Base-by-base conservation (phyloP, 2,329 filamentous ascomycete genomes). In the Tolypocladium paradoxum region DNA sequence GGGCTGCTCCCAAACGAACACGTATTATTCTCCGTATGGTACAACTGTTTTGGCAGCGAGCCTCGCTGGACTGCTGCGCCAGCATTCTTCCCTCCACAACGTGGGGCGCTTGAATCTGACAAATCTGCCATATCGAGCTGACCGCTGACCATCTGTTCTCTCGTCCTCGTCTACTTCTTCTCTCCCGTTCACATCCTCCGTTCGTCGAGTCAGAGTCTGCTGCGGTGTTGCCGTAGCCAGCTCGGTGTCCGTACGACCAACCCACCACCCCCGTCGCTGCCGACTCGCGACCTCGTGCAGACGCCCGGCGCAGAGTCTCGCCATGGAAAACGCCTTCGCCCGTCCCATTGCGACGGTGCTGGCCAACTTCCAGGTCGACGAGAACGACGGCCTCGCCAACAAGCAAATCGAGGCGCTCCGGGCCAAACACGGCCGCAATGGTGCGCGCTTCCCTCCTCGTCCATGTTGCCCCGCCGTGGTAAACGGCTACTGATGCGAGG, bases 321-420 rank as follows among this genome's bases (percentile, higher is more conserved):
- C 58, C 57, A 86, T 87, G 83, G 81, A 85, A 60, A 77, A 74
- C 72, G 82, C 83, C 59, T 86, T 81, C 63, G 73, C 79, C 59
- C 76, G 74, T 63, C 71, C 81, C 59, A 76, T 75, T 65, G 70
- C 76, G 63, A 72, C 81, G 68, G 80, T 86, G 61, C 73, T 87
- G 63, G 70, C 73, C 64, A 69, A 73, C 61, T 83, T 87, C 62
- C 69, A 71, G 16, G 82, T 84, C 52, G 73, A 82, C 57, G 71
- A 75, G 50, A 65, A 69, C 45, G 67, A 70, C 57, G 84, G 84
- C 60, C 71, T 87, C 62, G 77, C 70, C 14, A 76, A 83, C 59
- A 66, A 73, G n/a, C 82, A 85, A 67, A 78, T 86, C 53, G 61
- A 67, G 48, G 70, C 76, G 51, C 71, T 76, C 58, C 76, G 79